These are phyloP conservation scores for Cyathus striatus DNA, from an alignment of 768 basidiomycete species.

Conservation along the genomic window DNA sequence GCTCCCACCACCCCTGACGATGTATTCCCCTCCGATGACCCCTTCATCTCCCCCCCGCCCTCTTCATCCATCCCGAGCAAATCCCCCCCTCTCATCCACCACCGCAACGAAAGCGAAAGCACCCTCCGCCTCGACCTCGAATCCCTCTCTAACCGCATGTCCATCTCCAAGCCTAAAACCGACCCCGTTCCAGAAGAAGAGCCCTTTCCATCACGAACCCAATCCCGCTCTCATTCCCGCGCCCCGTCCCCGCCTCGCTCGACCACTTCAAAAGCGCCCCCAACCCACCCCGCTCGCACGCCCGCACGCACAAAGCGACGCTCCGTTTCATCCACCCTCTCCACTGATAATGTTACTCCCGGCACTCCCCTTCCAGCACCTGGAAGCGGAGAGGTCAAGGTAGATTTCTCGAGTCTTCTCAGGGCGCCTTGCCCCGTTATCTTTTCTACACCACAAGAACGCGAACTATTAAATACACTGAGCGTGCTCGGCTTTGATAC, in stretches of 20 bases:
- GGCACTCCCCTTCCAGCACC: constrained; percentile 26
- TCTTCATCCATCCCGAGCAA: neutral
- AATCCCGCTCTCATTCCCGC: constrained; percentile 10
- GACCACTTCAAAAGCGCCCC: constrained; percentile 39
- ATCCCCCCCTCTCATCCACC: constrained; percentile 18
- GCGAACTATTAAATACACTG: constrained; percentile 72
- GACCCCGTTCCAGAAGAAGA: constrained; percentile 54
- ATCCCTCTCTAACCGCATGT: neutral
- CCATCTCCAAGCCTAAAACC: constrained; percentile 19
- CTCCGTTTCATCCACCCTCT: constrained; percentile 80
- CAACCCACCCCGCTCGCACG: constrained; percentile 70
- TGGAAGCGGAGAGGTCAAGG: constrained; percentile 35
- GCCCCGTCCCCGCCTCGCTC: constrained; percentile 23
- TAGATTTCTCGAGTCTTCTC: constrained; percentile 65
- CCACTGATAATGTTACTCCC: constrained; percentile 35
- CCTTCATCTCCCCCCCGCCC: constrained; percentile 24
- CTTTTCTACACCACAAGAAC: constrained; percentile 83
- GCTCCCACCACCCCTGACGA: constrained; percentile 58
- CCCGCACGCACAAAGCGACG: constrained; percentile 94
- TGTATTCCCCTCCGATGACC: constrained; percentile 32
- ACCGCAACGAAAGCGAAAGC: constrained; percentile 50
- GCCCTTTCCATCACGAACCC: constrained; percentile 9
- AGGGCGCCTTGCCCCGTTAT: constrained; percentile 67
- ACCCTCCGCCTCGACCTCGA: constrained; percentile 47
- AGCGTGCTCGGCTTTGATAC: constrained; percentile 84